A percentile compares a stretch with the other conserved stretches of the same genome.
phyloP scores from a whole-genome alignment of 2,329 filamentous ascomycete genomes.

The Hymenoscyphus fructigenus region DNA sequence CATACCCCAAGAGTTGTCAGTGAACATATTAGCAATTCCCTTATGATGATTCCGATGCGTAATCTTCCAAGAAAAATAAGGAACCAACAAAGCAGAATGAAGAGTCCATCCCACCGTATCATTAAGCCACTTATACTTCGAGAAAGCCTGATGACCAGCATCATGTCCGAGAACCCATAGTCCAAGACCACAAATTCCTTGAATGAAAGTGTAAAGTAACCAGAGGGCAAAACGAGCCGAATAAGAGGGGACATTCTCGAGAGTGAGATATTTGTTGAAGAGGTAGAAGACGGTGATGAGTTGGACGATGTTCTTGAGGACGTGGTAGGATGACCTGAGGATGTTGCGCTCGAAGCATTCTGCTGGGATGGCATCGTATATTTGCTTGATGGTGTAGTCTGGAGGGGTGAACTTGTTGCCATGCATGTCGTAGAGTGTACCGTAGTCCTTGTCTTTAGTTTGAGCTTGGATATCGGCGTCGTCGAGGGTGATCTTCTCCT shows the following conservation, averaged over 20 bases:
- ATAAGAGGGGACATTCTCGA: slow-evolving; percentile 73
- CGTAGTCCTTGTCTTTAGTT: slow-evolving; percentile 47
- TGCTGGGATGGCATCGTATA: slow-evolving; percentile 93
- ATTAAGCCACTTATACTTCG: slow-evolving; percentile 84
- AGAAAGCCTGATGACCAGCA: slow-evolving; percentile 96
- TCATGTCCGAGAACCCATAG: slow-evolving; percentile 97
- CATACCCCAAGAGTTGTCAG: slow-evolving; percentile 63
- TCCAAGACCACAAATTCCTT: slow-evolving; percentile 91
- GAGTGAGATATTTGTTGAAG: slow-evolving; percentile 87
- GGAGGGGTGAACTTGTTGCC: slow-evolving; percentile 93
- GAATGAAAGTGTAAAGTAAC: slow-evolving; percentile 67
- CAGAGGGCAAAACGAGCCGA: slow-evolving; percentile 64
- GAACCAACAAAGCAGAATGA: slow-evolving; percentile 85
- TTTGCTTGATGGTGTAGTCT: slow-evolving; percentile 96
- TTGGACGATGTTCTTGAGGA: slow-evolving; percentile 73
- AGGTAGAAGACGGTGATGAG: slow-evolving; percentile 78
- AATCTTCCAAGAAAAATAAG: slow-evolving; percentile 99
- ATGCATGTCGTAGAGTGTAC: slow-evolving; percentile 82
- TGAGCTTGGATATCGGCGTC: slow-evolving; percentile 78
- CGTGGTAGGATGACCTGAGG: slow-evolving; percentile 73
- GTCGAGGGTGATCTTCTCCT: slow-evolving; percentile 69
- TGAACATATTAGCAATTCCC: slow-evolving; percentile 93
- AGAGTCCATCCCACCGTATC: slow-evolving; percentile 89
- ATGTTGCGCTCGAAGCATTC: slow-evolving; percentile 94
- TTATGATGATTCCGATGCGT: slow-evolving; percentile 99